These are phyloP conservation scores for Periconia digitata DNA, from an alignment of 2,329 filamentous ascomycete species.

Conservation along the genomic window DNA sequence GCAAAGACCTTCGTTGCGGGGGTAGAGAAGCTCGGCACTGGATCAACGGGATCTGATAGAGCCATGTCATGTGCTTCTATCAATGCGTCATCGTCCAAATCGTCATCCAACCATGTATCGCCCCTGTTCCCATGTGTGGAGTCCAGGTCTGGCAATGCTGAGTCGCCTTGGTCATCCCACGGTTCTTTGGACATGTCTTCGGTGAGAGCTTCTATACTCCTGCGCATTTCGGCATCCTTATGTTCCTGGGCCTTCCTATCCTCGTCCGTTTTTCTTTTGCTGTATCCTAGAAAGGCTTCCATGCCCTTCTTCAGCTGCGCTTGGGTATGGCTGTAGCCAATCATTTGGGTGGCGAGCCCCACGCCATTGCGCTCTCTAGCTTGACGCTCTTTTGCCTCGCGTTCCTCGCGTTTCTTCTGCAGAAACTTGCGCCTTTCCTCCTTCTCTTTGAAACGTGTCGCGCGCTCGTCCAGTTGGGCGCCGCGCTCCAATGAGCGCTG, in stretches of 20 bases:
- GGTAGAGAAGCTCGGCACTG: constrained; percentile 2
- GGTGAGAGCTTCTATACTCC: constrained; percentile 23
- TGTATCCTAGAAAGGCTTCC: constrained; percentile 38
- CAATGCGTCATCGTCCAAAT: constrained; percentile 37
- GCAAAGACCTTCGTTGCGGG: background rate
- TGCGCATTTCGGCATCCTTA: constrained; percentile 20
- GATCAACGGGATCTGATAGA: constrained; percentile 28
- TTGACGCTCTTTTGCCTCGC: constrained; percentile 33
- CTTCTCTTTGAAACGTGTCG: constrained; percentile 32
- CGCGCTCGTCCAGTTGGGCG: constrained; percentile 35
- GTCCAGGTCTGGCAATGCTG: constrained; percentile 13
- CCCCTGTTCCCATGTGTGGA: background rate
- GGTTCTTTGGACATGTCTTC: constrained; percentile 33
- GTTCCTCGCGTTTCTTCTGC: constrained; percentile 35
- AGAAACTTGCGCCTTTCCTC: constrained; percentile 31
- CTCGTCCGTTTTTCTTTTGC: constrained; percentile 21
- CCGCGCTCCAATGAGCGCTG: constrained; percentile 34
- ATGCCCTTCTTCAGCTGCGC: constrained; percentile 41
- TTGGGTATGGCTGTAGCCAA: constrained; percentile 43
- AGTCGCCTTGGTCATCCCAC: constrained; percentile 31
- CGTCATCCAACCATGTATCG: constrained; percentile 29
- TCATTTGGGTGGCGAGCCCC: constrained; percentile 41
- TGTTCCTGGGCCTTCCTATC: constrained; percentile 15
- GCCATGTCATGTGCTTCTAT: constrained; percentile 30
- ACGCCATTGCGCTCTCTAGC: constrained; percentile 32